Evolutionary conservation across 345 rosid species (phyloP).

Genomic region (Gossypium mustelinum): DNA sequence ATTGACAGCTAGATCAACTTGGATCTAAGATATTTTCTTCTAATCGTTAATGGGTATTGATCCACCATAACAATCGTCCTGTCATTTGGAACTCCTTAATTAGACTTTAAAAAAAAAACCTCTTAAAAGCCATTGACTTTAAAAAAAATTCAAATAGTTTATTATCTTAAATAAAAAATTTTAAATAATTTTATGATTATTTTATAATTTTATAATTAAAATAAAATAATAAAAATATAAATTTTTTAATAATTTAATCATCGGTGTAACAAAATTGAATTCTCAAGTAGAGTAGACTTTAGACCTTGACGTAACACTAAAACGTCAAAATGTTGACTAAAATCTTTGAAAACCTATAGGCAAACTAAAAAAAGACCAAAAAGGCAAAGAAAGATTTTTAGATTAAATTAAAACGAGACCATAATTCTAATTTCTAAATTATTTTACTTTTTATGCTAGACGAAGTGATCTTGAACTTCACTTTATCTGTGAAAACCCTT

Average conservation of each 20-base stretch:
- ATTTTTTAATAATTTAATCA: too few relatives aligned
- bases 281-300: background rate
- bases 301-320: background rate
- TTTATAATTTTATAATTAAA: too few relatives aligned
- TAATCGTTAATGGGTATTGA: too few relatives aligned
- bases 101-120: too few relatives aligned
- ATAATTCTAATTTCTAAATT: background rate
- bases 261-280: too few relatives aligned
- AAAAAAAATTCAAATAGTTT: too few relatives aligned
- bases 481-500: background rate
- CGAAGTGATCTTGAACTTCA: background rate
- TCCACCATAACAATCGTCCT: rapidly evolving
- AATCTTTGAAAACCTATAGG: background rate
- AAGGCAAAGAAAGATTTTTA: background rate
- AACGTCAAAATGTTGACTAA: background rate
- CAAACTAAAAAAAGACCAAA: background rate
- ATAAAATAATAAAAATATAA: too few relatives aligned
- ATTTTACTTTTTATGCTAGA: background rate
- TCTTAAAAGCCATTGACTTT: too few relatives aligned
- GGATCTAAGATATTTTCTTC: too few relatives aligned
- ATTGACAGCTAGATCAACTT: too few relatives aligned
- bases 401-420: background rate
- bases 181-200: rapidly evolving
- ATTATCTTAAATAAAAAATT: too few relatives aligned
- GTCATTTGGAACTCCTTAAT: too few relatives aligned